Base-by-base conservation (phyloP, 441 rosid genomes). In the Breynia disticha region DNA sequence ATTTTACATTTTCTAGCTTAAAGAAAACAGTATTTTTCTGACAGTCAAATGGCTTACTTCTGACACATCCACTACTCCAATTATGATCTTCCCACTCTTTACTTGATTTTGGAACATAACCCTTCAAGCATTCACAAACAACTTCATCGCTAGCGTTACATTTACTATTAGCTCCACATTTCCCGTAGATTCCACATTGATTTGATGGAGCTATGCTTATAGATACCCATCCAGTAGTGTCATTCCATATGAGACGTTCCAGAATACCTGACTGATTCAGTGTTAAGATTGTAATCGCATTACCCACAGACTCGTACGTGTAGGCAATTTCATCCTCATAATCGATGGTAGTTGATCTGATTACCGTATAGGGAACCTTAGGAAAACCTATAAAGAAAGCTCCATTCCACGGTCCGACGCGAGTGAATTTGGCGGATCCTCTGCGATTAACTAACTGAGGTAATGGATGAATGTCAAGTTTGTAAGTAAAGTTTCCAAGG, bases 391-490 rank as follows among this genome's bases (percentile, higher is more conserved):
- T 52, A 45, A 59, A 64, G 12, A 32, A 17, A 16, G 49, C 2
- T 0, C 74, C 74, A 56, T 69, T 69, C 67, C 66, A 69, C 6
- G 69, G 42, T 1, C 70, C 74, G 14, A 41, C 8, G 0, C 72
- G 55, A 16, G 1, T 44, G 1, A 9, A 4, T 5, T 38, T 48
- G 9, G 0, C 18, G 8, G 56, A 11, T 16, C 59, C 53, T 5
- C 6, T 12, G 15, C 7, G 12, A 0, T 50, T 21, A 19, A 55
- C 5, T 17, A 61, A 16, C 15, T 66, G 54, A 5, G 70, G 66
- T 16, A 32, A 41, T 0, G 66, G 66, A 16, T 41, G 43, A 39
- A 39, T 19, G 16, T 60, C 48, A 11, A 60, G 17, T 9, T 16
- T 38, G 28, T 39, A 48, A 3, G 65, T 19, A 46, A 9, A 60